Conservation (phyloP, 768 basidiomycete genomes). For the Crassisporium funariophilum region DNA sequence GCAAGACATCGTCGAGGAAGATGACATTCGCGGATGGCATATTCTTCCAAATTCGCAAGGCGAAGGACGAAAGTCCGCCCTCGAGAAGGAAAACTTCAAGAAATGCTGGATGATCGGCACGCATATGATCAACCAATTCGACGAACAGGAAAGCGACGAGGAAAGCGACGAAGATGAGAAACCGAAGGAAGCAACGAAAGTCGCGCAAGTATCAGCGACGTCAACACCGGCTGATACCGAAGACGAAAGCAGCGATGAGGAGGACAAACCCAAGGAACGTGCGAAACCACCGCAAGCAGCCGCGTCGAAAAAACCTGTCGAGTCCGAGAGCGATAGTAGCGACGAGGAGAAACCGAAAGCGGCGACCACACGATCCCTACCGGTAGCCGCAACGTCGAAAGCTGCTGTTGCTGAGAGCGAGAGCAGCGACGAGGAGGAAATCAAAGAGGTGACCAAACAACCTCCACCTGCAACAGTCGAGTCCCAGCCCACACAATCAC, state of each 20-base stretch:
- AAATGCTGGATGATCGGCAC: constrained; percentile 72
- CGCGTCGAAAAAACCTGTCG: background rate
- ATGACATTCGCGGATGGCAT: constrained; percentile 90
- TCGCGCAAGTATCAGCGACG: constrained; percentile 10
- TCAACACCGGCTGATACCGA: constrained; percentile 9
- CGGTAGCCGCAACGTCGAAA: constrained; percentile 5
- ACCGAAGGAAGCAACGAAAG: constrained; percentile 10
- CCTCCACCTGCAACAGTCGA: background rate
- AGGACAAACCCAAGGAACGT: no score
- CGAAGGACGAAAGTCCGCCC: constrained; percentile 41
- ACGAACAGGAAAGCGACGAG: constrained; percentile 66
- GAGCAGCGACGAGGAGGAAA: constrained; percentile 8
- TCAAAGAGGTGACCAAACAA: background rate
- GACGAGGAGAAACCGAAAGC: no score
- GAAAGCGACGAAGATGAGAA: constrained; percentile 26
- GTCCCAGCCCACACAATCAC: no score
- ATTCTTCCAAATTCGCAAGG: constrained; percentile 55
- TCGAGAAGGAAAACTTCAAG: constrained; percentile 54
- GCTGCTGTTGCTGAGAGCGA: constrained; percentile 2
- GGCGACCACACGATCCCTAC: no score
- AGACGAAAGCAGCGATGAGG: constrained; percentile 17
- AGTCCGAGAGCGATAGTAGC: no score
- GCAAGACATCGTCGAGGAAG: constrained; percentile 88
- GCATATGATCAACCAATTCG: constrained; percentile 79
- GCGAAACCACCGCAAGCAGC: constrained; percentile 1